Percentiles rank a stretch among this genome's conserved stretches.
Conservation (phyloP, 1,284 basidiomycete genomes). For the Cutaneotrichosporon cyanovorans region DNA sequence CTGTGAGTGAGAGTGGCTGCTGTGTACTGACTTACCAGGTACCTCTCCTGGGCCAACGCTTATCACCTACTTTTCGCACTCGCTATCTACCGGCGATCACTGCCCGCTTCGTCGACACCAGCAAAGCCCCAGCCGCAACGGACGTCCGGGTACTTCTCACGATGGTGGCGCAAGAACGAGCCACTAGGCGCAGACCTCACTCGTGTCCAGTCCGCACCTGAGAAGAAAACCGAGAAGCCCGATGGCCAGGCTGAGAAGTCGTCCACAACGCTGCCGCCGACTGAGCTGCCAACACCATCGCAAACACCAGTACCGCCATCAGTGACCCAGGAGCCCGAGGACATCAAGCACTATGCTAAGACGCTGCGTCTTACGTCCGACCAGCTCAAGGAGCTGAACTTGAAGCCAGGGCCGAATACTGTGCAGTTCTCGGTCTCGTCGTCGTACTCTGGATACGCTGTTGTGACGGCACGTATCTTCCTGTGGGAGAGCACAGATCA, state of each 20-base stretch:
- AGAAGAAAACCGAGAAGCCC: background rate
- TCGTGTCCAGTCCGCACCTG: slow-evolving; percentile 2
- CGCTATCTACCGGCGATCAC: slow-evolving; percentile 44
- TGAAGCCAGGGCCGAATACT: slow-evolving; percentile 82
- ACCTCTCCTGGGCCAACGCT: slow-evolving; percentile 51
- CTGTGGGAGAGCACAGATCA: slow-evolving; percentile 87
- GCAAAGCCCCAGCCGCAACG: slow-evolving; percentile 8
- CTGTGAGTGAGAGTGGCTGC: slow-evolving; percentile 18
- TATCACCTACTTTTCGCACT: slow-evolving; percentile 50
- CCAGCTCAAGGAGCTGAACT: slow-evolving; percentile 77
- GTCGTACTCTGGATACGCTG: slow-evolving; percentile 76
- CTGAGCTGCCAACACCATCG: background rate
- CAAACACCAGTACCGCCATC: background rate
- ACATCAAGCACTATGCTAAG: slow-evolving; percentile 65
- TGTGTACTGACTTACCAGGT: slow-evolving; percentile 24
- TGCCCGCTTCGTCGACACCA: slow-evolving; percentile 18
- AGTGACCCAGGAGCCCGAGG: slow-evolving; percentile 1
- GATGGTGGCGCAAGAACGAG: slow-evolving; percentile 38
- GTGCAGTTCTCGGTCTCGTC: slow-evolving; percentile 83
- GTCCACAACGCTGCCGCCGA: background rate
- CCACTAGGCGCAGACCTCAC: slow-evolving; percentile 5
- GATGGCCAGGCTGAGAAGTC: background rate
- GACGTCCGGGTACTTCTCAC: slow-evolving; percentile 39
- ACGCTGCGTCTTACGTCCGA: slow-evolving; percentile 79
- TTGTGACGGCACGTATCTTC: slow-evolving; percentile 88